Evolutionary conservation across 768 basidiomycete genomes (phyloP), one percentile per base, ranked within the genome.

Genomic region (Podaxis sp.): DNA sequence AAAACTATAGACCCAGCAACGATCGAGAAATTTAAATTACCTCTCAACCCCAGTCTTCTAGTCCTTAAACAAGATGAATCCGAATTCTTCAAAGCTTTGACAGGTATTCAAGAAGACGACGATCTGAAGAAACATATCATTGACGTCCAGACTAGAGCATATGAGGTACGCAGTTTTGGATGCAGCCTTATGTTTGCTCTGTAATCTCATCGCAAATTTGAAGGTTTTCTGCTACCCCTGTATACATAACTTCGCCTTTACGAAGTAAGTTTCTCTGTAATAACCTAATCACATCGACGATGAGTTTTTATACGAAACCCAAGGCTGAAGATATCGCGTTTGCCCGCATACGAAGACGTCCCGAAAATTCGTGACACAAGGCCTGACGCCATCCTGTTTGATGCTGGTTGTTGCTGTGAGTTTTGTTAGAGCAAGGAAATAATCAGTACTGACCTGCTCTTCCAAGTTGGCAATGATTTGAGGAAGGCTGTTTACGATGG

Each of bases 331-430:
- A 76, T 79, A 51, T 70, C 73, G 11, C 70, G 70, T 13, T 62
- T 74, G 2, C 77, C 74, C 4, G 76, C 66, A 0, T 80, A 80
- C 64, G n/a, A 65, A 8, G 68, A 70, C 17, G 72, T 73, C 7
- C 68, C 78, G 1, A 46, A 70, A 11, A 68, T 81, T 1, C 64
- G 67, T 1, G 30, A 68, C 13, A 55, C 66, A 2, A 63, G 67
- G 13, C 66, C 70, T 17, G 67, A 69, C 30, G 71, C 78, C 7
- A 72, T 81, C 38, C 67, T 80, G 2, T 69, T 81, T 8, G 80
- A 81, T 59, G 67, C 79, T 15, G 80, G 77, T 7, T 81, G 80
- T 64, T 78, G 78, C 65, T 80, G 80, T 81, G 37, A 63, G 72
- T 70, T 2, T 20, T 26, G 13, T 20, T 8, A 11, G 54, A 13